A percentile compares a stretch with the other conserved stretches of the same genome.
phyloP scores from a whole-genome alignment of 257 asterid genomes.

The Ophiorrhiza pumila region DNA sequence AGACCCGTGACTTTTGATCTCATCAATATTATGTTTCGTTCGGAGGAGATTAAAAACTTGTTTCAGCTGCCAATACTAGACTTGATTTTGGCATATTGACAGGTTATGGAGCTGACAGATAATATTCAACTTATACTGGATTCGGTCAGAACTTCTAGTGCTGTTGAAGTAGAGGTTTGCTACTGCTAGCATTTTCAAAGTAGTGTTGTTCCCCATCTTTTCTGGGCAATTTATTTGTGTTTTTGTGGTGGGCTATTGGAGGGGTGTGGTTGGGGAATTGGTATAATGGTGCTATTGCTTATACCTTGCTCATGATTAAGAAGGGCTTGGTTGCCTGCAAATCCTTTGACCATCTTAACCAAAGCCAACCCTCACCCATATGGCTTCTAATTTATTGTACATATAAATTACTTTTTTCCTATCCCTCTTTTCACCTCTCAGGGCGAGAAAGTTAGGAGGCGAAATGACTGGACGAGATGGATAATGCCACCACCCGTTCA shows the following conservation, averaged over 20 bases:
- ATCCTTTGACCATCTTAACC: background rate
- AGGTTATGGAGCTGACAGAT: slow-evolving; percentile 62
- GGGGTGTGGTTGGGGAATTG: background rate
- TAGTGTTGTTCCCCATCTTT: background rate
- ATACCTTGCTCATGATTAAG: background rate
- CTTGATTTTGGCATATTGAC: slow-evolving; percentile 14
- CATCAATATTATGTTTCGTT: background rate
- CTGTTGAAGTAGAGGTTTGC: slow-evolving; percentile 73
- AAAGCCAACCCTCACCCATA: background rate
- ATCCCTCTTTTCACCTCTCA: slow-evolving; percentile 16
- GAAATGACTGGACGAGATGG: slow-evolving; percentile 63
- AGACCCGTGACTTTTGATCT: background rate
- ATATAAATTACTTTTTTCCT: background rate
- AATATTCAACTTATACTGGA: slow-evolving; percentile 55
- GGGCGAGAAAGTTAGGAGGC: slow-evolving; percentile 68
- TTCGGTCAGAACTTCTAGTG: slow-evolving; percentile 48
- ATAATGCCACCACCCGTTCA: slow-evolving; percentile 37
- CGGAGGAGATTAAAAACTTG: background rate
- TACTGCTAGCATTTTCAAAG: background rate
- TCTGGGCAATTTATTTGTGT: background rate
- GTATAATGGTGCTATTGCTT: background rate
- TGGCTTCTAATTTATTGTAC: background rate
- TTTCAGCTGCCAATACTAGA: background rate
- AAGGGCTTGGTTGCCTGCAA: background rate
- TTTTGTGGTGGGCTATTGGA: background rate